Evolutionary conservation across 2,329 filamentous ascomycete species (phyloP).

Genomic region (Trichothecium sympodiale): DNA sequence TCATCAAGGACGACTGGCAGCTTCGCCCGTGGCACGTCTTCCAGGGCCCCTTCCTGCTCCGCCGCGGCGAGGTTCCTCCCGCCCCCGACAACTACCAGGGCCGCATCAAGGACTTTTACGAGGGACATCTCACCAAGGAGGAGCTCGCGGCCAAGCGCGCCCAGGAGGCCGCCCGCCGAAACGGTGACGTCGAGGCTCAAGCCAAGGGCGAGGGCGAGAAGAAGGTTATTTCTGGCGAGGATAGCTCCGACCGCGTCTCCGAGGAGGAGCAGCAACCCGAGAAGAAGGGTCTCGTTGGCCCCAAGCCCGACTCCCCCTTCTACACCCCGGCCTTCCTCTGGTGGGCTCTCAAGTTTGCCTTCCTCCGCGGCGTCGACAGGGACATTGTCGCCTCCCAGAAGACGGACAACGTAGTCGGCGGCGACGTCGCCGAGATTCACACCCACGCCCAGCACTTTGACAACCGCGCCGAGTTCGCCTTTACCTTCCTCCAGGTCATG

Average conservation of each 20-base stretch:
- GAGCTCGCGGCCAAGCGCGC: conserved; percentile 33
- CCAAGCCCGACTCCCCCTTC: conserved; percentile 30
- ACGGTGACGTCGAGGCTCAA: conserved; percentile 12
- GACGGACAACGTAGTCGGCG: conserved; percentile 36
- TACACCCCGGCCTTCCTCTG: conserved; percentile 28
- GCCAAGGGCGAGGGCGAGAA: conserved; percentile 16
- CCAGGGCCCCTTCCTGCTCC: conserved; percentile 40
- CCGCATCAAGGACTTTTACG: conserved; percentile 43
- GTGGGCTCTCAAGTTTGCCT: conserved; percentile 30
- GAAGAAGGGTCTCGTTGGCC: conserved; percentile 24
- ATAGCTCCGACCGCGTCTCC: conserved; percentile 17
- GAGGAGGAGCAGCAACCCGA: conserved; percentile 15
- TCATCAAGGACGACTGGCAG: conserved; percentile 44
- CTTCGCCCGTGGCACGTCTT: conserved; percentile 43
- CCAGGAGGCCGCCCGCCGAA: conserved; percentile 8
- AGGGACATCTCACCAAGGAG: conserved; percentile 41
- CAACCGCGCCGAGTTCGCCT: conserved; percentile 44
- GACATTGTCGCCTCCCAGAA: conserved; percentile 20
- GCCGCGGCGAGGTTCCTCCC: conserved; percentile 26
- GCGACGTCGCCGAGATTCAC: conserved; percentile 43
- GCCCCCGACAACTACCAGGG: conserved; percentile 29
- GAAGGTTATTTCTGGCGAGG: conserved; percentile 16
- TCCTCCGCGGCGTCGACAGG: conserved; percentile 36
- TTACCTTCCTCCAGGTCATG: conserved; percentile 48
- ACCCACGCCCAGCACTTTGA: conserved; percentile 47